A percentile compares a stretch with the other conserved stretches of the same genome.
Evolutionary conservation across 106 monocot species (phyloP).

Genomic region (Apostasia shenzhenica): DNA sequence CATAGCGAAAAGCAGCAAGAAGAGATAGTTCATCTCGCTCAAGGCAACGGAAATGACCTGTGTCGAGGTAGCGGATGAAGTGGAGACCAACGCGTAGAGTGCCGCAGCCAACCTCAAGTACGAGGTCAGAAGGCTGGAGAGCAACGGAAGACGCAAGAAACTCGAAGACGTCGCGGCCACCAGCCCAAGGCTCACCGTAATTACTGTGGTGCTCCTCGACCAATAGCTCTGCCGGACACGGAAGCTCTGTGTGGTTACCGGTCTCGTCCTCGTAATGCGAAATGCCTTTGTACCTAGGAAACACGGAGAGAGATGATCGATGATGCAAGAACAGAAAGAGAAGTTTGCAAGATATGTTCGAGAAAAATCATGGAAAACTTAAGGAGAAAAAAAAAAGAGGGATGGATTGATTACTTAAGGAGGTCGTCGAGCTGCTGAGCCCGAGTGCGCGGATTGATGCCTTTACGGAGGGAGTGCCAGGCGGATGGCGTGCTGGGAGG

Average conservation of each 20-base stretch:
- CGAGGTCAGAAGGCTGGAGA: slow-evolving; percentile 52
- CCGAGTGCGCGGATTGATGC: slow-evolving; percentile 66
- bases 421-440: slow-evolving; percentile 54
- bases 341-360: neutral
- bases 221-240: slow-evolving; percentile 72
- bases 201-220: slow-evolving; percentile 99
- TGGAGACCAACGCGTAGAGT: slow-evolving; percentile 92
- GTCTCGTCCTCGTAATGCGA: slow-evolving; percentile 63
- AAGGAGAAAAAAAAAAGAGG: neutral
- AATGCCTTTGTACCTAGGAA: slow-evolving; percentile 63
- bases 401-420: slow-evolving; percentile 10
- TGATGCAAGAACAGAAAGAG: neutral
- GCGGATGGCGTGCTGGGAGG: slow-evolving; percentile 31
- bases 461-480: slow-evolving; percentile 52
- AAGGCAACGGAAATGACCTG: slow-evolving; percentile 57
- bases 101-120: slow-evolving; percentile 93
- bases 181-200: slow-evolving; percentile 98
- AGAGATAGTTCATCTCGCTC: slow-evolving; percentile 86
- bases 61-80: slow-evolving; percentile 77
- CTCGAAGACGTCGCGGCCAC: slow-evolving; percentile 91
- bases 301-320: too few species aligned
- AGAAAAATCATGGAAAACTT: neutral
- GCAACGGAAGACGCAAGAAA: slow-evolving; percentile 60
- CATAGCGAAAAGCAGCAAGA: slow-evolving; percentile 78
- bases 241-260: slow-evolving; percentile 53